Evolutionary conservation across 371 early-diverging fungal genomes (phyloP).

Genomic region (Circinella minor): DNA sequence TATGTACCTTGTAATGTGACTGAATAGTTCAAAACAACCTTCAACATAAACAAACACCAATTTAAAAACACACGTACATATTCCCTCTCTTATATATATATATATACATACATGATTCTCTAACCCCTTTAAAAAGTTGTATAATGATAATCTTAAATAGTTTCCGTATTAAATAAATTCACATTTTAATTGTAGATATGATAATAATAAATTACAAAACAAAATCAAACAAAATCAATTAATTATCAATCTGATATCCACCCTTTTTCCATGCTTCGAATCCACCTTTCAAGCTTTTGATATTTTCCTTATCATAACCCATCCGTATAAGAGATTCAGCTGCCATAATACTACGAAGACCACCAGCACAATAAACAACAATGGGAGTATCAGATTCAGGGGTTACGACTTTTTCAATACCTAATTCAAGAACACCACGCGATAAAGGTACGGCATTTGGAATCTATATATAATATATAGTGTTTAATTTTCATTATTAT

Average conservation of each 20-base stretch:
- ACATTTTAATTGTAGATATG: neutral
- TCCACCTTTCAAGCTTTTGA: constrained; percentile 36
- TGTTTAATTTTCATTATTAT: neutral
- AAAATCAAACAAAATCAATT: too few species aligned
- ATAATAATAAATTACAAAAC: too few species aligned
- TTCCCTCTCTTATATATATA: too few species aligned
- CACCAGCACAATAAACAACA: constrained; percentile 63
- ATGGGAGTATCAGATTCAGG: constrained; percentile 37
- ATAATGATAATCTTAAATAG: too few species aligned
- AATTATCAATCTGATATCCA: constrained; percentile 26
- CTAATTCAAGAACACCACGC: constrained; percentile 34
- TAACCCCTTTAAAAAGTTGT: too few species aligned
- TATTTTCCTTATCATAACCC: constrained; percentile 54
- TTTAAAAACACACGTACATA: too few species aligned
- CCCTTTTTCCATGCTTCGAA: constrained; percentile 34
- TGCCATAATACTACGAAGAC: constrained; percentile 57
- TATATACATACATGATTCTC: too few species aligned
- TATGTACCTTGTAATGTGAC: too few species aligned
- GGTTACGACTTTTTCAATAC: constrained; percentile 31
- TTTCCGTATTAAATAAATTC: too few species aligned
- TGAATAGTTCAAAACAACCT: too few species aligned
- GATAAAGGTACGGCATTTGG: constrained; percentile 34
- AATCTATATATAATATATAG: constrained; percentile 17
- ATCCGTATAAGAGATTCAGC: constrained; percentile 54
- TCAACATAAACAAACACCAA: too few species aligned